Base-by-base conservation (phyloP, 2,329 filamentous ascomycete species). In the Lasiodiplodia hormozganensis region DNA sequence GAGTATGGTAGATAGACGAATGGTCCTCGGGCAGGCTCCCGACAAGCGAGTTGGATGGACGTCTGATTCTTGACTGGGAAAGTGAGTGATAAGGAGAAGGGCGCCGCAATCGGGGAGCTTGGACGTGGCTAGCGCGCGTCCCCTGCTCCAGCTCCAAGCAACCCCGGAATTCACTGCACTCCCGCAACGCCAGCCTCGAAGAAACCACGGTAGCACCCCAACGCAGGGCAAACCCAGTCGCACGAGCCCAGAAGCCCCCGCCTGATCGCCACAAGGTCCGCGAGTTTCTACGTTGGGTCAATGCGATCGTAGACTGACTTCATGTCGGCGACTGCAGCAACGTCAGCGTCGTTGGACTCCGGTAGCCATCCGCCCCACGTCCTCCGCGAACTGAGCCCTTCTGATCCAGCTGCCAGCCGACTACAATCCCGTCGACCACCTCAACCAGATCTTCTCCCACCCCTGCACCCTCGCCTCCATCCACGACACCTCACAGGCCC, bases 401-500 rank as follows among this genome's bases (percentile, higher is more conserved):
- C 66, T 68, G 56, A 68, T 47, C 21, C 56, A 34, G 65, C 71
- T 62, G 62, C n/a, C 72, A 92, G 90, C 87, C 79, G 90, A 97
- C 80, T 98, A 97, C 83, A 91, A 98, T 79, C 94, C 96, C 66
- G 91, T 98, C 78, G 88, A 93, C 74, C 94, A 99, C 81, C 87
- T 99, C 68, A 98, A 99, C 83, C 86, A 91, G 71, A 90, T 99
- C 75, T 99, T 99, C 84, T 90, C 93, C 62, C 93, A 97, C 75
- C 92, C 95, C 0, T 92, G 93, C 43, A 90, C 94, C 70, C 89
- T 98, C 70, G 88, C 90, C 51, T 92, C 93, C 66, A 90, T 97
- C 71, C 84, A 86, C 58, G 85, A 87, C 71, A 92, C 96, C 62
- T 92, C 92, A n/a, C 82, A 87, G 66, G 89, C 89, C 57, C 88